A percentile compares a stretch with the other conserved stretches of the same genome.
These are phyloP conservation scores for Podospora pseudoanserina DNA, from an alignment of 495 filamentous ascomycete species.

Conservation along the genomic window DNA sequence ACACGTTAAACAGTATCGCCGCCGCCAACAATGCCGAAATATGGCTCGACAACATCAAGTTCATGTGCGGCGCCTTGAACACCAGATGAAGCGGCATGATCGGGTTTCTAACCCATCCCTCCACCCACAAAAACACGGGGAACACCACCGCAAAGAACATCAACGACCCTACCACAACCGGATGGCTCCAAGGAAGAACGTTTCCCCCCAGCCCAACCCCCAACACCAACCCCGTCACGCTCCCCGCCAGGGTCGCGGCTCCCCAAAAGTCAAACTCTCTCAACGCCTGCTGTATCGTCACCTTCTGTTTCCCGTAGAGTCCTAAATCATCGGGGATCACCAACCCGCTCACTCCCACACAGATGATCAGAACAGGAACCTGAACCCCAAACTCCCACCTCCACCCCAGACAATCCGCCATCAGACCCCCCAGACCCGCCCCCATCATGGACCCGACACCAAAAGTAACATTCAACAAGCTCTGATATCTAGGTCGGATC, in stretches of 20 bases:
- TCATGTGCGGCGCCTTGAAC: conserved; percentile 55
- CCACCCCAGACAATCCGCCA: conserved; percentile 74
- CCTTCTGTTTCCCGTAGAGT: conserved; percentile 45
- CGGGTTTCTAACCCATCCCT: conserved; percentile 56
- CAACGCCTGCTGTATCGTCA: conserved; percentile 55
- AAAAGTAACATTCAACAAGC: conserved; percentile 68
- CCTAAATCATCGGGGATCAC: conserved; percentile 62
- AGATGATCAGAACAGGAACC: conserved; percentile 59
- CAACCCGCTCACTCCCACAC: conserved; percentile 52
- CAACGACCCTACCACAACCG: conserved; percentile 62
- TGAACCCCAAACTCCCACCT: conserved; percentile 66
- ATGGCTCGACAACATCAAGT: conserved; percentile 68
- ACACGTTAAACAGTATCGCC: conserved; percentile 70
- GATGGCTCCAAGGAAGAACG: conserved; percentile 55
- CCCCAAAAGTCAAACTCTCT: conserved; percentile 66
- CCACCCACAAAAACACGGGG: conserved; percentile 58
- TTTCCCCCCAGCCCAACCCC: conserved; percentile 33
- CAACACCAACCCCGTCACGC: conserved; percentile 65
- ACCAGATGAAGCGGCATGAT: conserved; percentile 70
- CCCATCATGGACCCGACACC: conserved; percentile 61
- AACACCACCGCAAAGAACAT: conserved; percentile 53
- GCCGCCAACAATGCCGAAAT: conserved; percentile 61
- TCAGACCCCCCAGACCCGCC: conserved; percentile 66
- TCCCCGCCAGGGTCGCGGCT: conserved; percentile 59
- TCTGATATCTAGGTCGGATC: conserved; percentile 66